These are phyloP conservation scores for Asterochloris erici DNA, from an alignment of 139 green algal genomes.

Conservation along the genomic window DNA sequence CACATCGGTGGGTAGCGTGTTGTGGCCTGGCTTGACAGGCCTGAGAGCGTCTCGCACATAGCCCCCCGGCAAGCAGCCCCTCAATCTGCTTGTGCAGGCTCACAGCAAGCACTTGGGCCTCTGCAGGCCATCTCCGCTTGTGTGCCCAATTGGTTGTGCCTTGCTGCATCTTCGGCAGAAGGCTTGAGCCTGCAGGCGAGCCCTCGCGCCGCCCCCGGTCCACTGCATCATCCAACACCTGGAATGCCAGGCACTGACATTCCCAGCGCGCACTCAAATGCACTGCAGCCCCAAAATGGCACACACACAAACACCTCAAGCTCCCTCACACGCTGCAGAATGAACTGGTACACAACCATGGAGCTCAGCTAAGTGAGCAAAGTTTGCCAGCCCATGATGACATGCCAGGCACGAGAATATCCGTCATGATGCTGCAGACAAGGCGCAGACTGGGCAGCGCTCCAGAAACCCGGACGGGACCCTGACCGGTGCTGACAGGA, in stretches of 20 bases:
- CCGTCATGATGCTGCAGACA: constrained; percentile 38
- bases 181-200: too few relatives aligned
- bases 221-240: too few relatives aligned
- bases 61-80: too few relatives aligned
- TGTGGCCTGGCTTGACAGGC: neutral
- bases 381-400: neutral
- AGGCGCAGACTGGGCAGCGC: constrained; percentile 68
- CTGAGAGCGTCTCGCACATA: neutral
- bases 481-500: constrained; percentile 59
- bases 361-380: neutral
- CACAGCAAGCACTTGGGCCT: neutral
- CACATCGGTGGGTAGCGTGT: constrained; percentile 51
- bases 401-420: neutral
- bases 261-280: too few relatives aligned
- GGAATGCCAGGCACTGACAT: too few relatives aligned
- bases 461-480: constrained; percentile 57
- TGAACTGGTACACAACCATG: neutral
- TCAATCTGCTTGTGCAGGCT: too few relatives aligned
- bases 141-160: neutral
- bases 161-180: too few relatives aligned
- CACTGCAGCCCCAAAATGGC: neutral
- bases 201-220: too few relatives aligned
- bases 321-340: neutral
- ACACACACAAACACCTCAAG: neutral
- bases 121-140: neutral